Conservation (phyloP, 352 stramenopile genomes). For the Pythium pectinolyticum region DNA sequence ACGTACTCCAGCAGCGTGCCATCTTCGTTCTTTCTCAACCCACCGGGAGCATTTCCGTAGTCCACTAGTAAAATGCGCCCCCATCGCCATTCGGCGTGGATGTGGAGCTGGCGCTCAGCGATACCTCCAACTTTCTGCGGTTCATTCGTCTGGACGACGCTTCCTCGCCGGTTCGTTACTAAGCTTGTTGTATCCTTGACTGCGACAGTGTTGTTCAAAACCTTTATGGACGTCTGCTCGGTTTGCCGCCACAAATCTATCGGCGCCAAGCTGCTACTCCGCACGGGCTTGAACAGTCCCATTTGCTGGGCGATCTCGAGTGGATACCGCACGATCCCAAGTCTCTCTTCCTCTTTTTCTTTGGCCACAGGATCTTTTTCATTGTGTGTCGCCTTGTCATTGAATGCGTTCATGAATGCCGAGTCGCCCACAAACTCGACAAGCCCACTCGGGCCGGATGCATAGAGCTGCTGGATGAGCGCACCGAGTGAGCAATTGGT, state of each 20-base stretch:
- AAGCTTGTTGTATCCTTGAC: background rate
- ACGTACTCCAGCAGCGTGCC: constrained; percentile 37
- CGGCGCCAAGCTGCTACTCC: background rate
- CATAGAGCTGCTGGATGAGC: constrained; percentile 39
- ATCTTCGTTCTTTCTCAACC: constrained; percentile 11
- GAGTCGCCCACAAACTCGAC: constrained; percentile 1
- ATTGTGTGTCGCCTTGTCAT: background rate
- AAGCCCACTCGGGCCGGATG: constrained; percentile 34
- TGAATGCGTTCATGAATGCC: background rate
- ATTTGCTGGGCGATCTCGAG: constrained; percentile 17
- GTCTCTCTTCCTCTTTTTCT: background rate
- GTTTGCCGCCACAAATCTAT: background rate
- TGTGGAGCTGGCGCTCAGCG: no score
- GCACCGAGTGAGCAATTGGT: constrained; percentile 37
- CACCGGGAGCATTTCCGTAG: constrained; percentile 9
- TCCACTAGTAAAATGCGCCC: constrained; percentile 31
- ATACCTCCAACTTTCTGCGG: no score
- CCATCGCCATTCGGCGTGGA: constrained; percentile 31
- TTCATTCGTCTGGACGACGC: no score
- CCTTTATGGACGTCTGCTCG: background rate
- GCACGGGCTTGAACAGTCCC: constrained; percentile 7
- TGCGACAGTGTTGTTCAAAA: background rate
- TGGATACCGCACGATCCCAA: constrained; percentile 8
- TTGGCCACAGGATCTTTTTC: background rate
- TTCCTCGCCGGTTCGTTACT: constrained; percentile 5